Percentiles rank a stretch among this genome's conserved stretches.
Evolutionary conservation across 176 grass and related monocot species (phyloP).

Genomic region (Thinopyrum elongatum): DNA sequence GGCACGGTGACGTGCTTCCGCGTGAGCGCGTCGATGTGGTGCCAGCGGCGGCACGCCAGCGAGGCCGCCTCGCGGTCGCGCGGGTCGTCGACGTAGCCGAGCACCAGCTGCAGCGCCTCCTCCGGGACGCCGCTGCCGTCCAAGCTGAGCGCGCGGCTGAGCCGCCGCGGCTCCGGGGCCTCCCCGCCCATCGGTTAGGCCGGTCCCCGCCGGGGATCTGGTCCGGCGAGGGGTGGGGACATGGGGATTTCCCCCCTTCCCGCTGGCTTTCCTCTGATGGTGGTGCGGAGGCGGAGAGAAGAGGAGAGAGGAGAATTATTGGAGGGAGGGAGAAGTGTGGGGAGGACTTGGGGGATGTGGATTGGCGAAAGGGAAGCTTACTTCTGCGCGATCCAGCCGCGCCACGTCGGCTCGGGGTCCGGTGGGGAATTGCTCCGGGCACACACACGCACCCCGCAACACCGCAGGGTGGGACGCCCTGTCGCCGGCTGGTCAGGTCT

Average conservation of each 20-base stretch:
- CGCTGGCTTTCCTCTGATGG: background rate
- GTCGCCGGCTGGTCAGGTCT: background rate
- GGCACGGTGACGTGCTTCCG: slow-evolving; percentile 79
- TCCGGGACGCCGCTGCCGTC: slow-evolving; percentile 44
- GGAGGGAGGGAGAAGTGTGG: slow-evolving; percentile 27
- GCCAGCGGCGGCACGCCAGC: slow-evolving; percentile 68
- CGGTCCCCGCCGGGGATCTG: slow-evolving; percentile 32
- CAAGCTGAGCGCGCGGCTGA: slow-evolving; percentile 40
- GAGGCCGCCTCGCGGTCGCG: slow-evolving; percentile 73
- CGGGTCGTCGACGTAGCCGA: slow-evolving; percentile 66
- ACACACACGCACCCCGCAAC: background rate
- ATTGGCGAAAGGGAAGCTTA: slow-evolving; percentile 24
- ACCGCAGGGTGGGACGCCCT: background rate
- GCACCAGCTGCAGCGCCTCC: slow-evolving; percentile 65
- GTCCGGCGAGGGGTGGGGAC: background rate
- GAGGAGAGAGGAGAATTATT: slow-evolving; percentile 35
- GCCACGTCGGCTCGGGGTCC: slow-evolving; percentile 41
- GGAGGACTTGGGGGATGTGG: background rate
- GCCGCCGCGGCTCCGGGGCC: slow-evolving; percentile 37
- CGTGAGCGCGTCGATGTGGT: slow-evolving; percentile 63
- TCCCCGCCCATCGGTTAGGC: slow-evolving; percentile 48
- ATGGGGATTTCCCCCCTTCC: slow-evolving; percentile 16
- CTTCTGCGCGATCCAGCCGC: slow-evolving; percentile 43
- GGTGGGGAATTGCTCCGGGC: slow-evolving; percentile 29
- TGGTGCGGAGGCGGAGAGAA: background rate